Evolutionary conservation across 192 early-diverging fungal genomes (phyloP), one percentile per base, ranked within the genome.

Genomic region (Coemansia sp.): DNA sequence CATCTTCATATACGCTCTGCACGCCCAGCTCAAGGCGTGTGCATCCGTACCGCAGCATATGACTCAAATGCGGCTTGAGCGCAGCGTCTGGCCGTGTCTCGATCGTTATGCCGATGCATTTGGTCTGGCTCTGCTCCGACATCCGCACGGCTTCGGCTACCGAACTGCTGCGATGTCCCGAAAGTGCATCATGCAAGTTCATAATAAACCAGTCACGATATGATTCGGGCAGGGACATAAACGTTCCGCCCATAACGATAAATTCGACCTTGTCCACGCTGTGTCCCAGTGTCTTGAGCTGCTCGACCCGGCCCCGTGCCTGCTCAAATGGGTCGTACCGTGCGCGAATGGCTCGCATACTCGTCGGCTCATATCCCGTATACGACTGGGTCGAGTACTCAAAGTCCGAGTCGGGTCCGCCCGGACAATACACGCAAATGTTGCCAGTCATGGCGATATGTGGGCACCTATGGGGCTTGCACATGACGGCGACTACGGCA

Each of bases 301-400:
- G 97, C 75, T 97, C 96, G 15, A 98, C 87, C 14, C 97, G 89
- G 5, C 94, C 93, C 12, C 93, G 80, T 15, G 96, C 86, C 75
- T 99, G 97, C 73, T 99, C 97, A 60, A 88, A 94, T 6, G 97
- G 97, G 73, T 98, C 89, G 69, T 99, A 99, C 24, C 97, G 85
- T n/a, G 97, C 93, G 14, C 97, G 84, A 58, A 99, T 99, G 4
- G 97, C 97, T 35, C 97, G 89, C 97, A 99, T 99, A 57, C 88
- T 91, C 2, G 97, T 99, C 4, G 97, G 97, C 72, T 99, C 97
- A 77, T 98, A 99, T 29, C 97, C 97, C 22, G 97, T 99, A 63
- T 99, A 99, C n/a, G 96, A 98, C 76, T 99, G 97, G 50, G 97
- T 99, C 48, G 94, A 96, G 80, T 99, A 99, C 81, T 99, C 97